phyloP scores from a whole-genome alignment of 768 basidiomycete genomes.

The Podaxis pistillaris region DNA sequence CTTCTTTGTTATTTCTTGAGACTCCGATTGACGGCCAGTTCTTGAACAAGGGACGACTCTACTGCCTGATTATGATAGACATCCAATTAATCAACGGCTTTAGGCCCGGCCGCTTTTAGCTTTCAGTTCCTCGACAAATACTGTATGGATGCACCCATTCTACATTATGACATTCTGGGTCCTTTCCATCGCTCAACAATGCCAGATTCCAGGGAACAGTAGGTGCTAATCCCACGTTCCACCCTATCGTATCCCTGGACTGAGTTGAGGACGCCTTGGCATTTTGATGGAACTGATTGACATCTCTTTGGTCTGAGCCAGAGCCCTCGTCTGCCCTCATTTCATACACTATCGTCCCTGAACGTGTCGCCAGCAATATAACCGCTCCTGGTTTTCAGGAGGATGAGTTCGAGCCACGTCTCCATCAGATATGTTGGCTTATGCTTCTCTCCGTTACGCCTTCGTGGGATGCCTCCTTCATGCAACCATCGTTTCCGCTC shows the following conservation, averaged over 20 bases:
- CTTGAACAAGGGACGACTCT: neutral
- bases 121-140: too few relatives aligned
- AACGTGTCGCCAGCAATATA: constrained; percentile 51
- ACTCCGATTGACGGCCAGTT: neutral
- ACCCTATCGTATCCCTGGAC: neutral
- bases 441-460: neutral
- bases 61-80: neutral
- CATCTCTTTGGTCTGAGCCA: neutral
- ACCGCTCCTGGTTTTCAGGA: neutral
- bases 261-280: neutral
- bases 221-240: neutral
- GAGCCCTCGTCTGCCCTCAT: neutral
- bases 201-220: too few relatives aligned
- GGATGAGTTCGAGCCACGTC: neutral
- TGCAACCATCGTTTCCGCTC: neutral
- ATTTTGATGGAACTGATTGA: neutral
- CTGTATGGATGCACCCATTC: too few relatives aligned
- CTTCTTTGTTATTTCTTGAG: neutral
- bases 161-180: too few relatives aligned
- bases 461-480: constrained; percentile 1
- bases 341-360: constrained; percentile 26
- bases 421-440: neutral
- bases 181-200: too few relatives aligned
- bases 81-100: too few relatives aligned
- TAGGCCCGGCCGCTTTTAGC: too few relatives aligned